Conservation (phyloP, 2,329 filamentous ascomycete species). For the Leptographium flavum region DNA sequence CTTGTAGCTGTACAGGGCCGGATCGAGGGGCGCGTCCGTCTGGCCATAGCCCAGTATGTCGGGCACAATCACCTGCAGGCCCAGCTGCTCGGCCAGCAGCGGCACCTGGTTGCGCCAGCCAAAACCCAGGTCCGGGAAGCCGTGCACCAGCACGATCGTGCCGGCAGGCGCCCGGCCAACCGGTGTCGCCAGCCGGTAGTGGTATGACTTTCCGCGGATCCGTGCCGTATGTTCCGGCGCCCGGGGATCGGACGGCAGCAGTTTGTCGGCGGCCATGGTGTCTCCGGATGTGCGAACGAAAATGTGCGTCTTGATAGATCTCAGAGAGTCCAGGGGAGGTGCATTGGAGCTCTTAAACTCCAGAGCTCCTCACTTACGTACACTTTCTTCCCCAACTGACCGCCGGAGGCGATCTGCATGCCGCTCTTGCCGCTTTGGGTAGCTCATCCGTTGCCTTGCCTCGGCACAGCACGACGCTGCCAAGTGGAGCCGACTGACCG, state of each 20-base stretch:
- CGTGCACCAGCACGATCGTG: constrained; percentile 41
- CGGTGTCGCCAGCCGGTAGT: constrained; percentile 39
- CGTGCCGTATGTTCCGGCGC: constrained; percentile 47
- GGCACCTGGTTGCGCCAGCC: constrained; percentile 89
- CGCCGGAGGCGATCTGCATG: too few relatives aligned
- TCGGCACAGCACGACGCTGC: background rate
- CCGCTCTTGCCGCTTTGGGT: too few relatives aligned
- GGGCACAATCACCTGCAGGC: constrained; percentile 66
- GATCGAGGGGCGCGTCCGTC: constrained; percentile 51
- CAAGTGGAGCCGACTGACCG: too few relatives aligned
- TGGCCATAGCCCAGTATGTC: constrained; percentile 80
- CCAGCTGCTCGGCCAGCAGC: constrained; percentile 51
- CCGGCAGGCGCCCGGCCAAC: constrained; percentile 17
- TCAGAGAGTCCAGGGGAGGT: too few relatives aligned
- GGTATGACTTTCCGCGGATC: constrained; percentile 58
- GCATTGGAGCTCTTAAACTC: too few relatives aligned
- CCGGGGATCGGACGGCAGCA: constrained; percentile 51
- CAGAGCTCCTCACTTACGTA: too few relatives aligned
- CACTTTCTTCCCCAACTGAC: too few relatives aligned
- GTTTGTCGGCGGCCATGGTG: constrained; percentile 26
- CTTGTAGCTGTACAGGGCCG: constrained; percentile 56
- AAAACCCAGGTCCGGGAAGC: constrained; percentile 70
- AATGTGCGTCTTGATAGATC: too few relatives aligned
- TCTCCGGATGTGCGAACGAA: too few relatives aligned
- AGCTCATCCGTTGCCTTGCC: background rate